Base-by-base conservation (phyloP, 352 stramenopile genomes). In the Pythium guiyangense region DNA sequence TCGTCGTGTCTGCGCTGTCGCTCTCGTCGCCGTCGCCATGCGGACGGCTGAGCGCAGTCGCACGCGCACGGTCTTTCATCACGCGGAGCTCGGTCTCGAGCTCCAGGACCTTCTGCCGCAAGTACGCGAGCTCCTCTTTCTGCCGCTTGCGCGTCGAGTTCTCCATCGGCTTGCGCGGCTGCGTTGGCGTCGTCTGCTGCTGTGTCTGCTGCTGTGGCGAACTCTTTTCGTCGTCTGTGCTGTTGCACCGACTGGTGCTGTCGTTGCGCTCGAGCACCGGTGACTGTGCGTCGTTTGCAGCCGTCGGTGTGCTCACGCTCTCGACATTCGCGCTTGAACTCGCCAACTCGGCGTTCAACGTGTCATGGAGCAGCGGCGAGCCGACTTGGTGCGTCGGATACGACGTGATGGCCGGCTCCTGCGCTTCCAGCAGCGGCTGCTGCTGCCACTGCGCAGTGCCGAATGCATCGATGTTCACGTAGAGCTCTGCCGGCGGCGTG, bases 61-160 rank as follows among this genome's bases (percentile, higher is more conserved):
- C 17, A n/a, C 26, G 26, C 35, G 45, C 45, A 2, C 49, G 49
- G 26, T 52, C 22, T 15, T 62, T 46, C 56, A 55, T 50, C 29
- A 31, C 25, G 26, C 20, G n/a, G 40, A 86, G 62, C 51, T 84
- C 53, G 15, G 54, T 20, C 49, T 86, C 73, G 26, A 86, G 57
- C 25, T 69, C 62, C 17, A 64, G 54, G 25, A 84, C 77, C 54
- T 77, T 76, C 14, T 61, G 20, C 11, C 74, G 68, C 14, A 88
- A 64, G 50, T 83, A 85, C 34, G 52, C 60, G 15, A 88, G 55
- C 62, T 88, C 77, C 48, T 79, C 61, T 52, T 85, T 79, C 59
- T 80, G 74, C 26, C 73, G 66, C 61, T 66, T 70, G 25, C 74
- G 69, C 15, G 73, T 83, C 34, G 72, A 76, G 62, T 83, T 87